Conservation (phyloP, 2,329 filamentous ascomycete genomes). For the Nemania serpens region DNA sequence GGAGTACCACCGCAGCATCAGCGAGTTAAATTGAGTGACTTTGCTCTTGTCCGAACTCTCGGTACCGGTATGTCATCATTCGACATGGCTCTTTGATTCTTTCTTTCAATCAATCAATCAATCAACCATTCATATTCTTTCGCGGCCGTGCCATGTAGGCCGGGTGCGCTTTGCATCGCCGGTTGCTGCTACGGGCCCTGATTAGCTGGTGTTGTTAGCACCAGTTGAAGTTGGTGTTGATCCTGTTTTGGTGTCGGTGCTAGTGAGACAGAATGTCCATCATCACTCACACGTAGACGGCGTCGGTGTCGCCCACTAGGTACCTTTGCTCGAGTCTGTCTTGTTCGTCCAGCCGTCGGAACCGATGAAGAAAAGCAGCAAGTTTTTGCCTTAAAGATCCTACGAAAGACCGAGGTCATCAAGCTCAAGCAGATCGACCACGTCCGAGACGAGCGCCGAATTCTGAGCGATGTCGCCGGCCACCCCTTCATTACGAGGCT, state of each 20-base stretch:
- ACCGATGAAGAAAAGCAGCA: conserved; percentile 59
- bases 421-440: conserved; percentile 86
- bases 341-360: conserved; percentile 67
- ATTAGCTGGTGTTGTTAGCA: too few species aligned
- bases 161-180: not conserved
- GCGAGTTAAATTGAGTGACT: conserved; percentile 60
- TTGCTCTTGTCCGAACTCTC: conserved; percentile 74
- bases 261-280: not conserved
- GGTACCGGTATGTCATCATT: conserved; percentile 64
- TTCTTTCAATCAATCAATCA: not conserved
- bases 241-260: not conserved
- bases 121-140: not conserved
- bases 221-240: not conserved
- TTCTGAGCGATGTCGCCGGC: conserved; percentile 76
- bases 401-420: conserved; percentile 74
- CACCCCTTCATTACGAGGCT: conserved; percentile 84
- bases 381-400: conserved; percentile 82
- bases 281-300: conserved; percentile 12
- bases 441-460: conserved; percentile 79
- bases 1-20: conserved; percentile 41
- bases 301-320: conserved; percentile 49
- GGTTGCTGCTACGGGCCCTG: too few species aligned
- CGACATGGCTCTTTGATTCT: not conserved
- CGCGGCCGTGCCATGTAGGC: not conserved
- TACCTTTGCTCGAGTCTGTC: conserved; percentile 82